Evolutionary conservation across 2,329 filamentous ascomycete genomes (phyloP).

Genomic region (Anisogramma anomala): DNA sequence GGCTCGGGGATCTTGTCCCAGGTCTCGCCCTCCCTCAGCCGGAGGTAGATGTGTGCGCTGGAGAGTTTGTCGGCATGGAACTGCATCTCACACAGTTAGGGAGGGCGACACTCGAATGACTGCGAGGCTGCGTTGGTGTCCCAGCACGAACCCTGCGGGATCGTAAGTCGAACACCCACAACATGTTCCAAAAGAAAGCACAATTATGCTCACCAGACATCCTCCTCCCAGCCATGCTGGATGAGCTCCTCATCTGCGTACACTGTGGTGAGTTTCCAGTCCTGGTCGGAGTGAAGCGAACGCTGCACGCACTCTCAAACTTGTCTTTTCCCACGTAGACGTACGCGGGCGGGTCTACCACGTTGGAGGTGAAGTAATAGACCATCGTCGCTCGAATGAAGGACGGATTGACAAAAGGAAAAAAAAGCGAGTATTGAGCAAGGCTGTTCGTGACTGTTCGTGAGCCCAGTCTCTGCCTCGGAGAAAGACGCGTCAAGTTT

Average conservation of each 20-base stretch:
- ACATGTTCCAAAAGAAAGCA: too few species aligned
- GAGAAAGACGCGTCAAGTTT: too few species aligned
- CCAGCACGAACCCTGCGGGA: slow-evolving; percentile 22
- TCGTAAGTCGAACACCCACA: slow-evolving; percentile 4
- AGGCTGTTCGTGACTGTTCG: neutral
- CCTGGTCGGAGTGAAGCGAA: slow-evolving; percentile 9
- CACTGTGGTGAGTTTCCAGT: slow-evolving; percentile 7
- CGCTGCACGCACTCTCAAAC: slow-evolving; percentile 67
- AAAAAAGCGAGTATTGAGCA: too few species aligned
- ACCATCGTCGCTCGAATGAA: slow-evolving; percentile 52
- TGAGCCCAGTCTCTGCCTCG: neutral
- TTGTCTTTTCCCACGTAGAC: slow-evolving; percentile 99
- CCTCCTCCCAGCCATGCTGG: slow-evolving; percentile 85
- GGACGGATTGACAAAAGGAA: neutral
- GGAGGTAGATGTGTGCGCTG: slow-evolving; percentile 90
- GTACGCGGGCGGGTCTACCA: slow-evolving; percentile 69
- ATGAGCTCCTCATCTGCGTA: slow-evolving; percentile 85
- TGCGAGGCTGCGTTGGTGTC: neutral
- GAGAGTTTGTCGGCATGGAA: slow-evolving; percentile 98
- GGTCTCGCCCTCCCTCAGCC: slow-evolving; percentile 61
- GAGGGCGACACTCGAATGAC: neutral
- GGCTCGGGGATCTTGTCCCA: slow-evolving; percentile 74
- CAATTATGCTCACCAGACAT: slow-evolving; percentile 88
- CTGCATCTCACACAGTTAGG: slow-evolving; percentile 29
- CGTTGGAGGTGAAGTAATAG: slow-evolving; percentile 85